Evolutionary conservation across 2,329 filamentous ascomycete species (phyloP).

Genomic region (Ceratocystis albifundus): DNA sequence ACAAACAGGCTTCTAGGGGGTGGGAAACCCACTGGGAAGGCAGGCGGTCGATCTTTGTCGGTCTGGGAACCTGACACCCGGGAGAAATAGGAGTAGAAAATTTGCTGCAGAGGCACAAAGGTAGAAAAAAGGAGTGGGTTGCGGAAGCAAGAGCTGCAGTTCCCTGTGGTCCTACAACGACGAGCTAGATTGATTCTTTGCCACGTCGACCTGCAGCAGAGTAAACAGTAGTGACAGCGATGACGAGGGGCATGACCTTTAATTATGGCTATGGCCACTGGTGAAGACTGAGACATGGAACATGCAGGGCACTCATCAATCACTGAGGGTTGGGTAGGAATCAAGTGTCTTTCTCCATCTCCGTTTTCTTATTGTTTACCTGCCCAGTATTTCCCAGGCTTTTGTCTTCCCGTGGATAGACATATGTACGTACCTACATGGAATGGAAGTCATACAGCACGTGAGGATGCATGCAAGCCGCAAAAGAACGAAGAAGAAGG

Average conservation of each 20-base stretch:
- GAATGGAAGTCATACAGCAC: conserved; percentile 4
- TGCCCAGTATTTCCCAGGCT: background rate
- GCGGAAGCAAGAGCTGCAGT: background rate
- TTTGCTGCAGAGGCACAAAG: background rate
- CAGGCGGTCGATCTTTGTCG: conserved; percentile 7
- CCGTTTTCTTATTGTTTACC: background rate
- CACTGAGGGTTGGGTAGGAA: background rate
- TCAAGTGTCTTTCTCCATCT: background rate
- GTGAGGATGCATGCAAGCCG: conserved; percentile 5
- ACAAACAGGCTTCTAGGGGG: background rate
- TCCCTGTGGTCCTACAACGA: background rate
- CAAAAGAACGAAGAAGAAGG: background rate
- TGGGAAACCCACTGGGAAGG: too few relatives aligned
- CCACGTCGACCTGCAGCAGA: conserved; percentile 6
- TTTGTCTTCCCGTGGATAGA: background rate
- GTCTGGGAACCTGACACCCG: background rate
- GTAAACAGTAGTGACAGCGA: background rate
- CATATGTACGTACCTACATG: conserved; percentile 10
- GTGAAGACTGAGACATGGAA: background rate
- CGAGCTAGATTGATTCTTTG: conserved; percentile 5
- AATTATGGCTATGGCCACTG: background rate
- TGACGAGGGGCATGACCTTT: background rate
- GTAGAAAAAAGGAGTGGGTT: background rate
- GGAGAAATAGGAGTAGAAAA: background rate
- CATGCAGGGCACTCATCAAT: background rate